A percentile compares a stretch with the other conserved stretches of the same genome.
Conservation (phyloP, 805 yeast genomes). For the Candida cerambycidarum region DNA sequence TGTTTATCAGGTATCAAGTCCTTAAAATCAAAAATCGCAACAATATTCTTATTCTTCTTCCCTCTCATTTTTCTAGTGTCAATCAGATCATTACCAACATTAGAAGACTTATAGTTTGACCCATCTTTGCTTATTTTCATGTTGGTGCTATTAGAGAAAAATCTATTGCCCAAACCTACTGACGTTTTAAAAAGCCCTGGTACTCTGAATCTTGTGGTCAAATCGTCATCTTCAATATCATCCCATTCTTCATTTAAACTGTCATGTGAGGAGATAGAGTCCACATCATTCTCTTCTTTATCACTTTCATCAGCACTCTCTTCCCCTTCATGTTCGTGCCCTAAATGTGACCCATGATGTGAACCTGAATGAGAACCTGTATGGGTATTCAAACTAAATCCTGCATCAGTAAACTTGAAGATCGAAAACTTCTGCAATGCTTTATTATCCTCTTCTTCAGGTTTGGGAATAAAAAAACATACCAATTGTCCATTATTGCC, state of each 20-base stretch:
- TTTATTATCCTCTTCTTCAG: constrained; percentile 28
- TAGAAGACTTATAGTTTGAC: constrained; percentile 36
- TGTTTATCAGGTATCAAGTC: constrained; percentile 73
- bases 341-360: not conserved
- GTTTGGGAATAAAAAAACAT: constrained; percentile 72
- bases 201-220: constrained; percentile 43
- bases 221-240: constrained; percentile 58
- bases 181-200: constrained; percentile 51
- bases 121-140: constrained; percentile 23
- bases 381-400: constrained; percentile 38
- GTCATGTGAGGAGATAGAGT: constrained; percentile 43
- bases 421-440: constrained; percentile 49
- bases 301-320: constrained; percentile 21
- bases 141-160: constrained; percentile 21
- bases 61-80: constrained; percentile 17
- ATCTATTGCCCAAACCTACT: constrained; percentile 38
- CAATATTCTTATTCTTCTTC: constrained; percentile 48
- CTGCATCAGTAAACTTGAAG: constrained; percentile 47
- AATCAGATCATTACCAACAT: constrained; percentile 30
- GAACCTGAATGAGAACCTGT: constrained; percentile 4
- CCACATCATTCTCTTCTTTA: constrained; percentile 17
- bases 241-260: constrained; percentile 71
- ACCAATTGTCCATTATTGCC: constrained; percentile 73
- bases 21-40: constrained; percentile 62
- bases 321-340: constrained; percentile 7